These are phyloP conservation scores for Moniliophthora roreri DNA, from an alignment of 1,284 basidiomycete genomes.

Conservation along the genomic window DNA sequence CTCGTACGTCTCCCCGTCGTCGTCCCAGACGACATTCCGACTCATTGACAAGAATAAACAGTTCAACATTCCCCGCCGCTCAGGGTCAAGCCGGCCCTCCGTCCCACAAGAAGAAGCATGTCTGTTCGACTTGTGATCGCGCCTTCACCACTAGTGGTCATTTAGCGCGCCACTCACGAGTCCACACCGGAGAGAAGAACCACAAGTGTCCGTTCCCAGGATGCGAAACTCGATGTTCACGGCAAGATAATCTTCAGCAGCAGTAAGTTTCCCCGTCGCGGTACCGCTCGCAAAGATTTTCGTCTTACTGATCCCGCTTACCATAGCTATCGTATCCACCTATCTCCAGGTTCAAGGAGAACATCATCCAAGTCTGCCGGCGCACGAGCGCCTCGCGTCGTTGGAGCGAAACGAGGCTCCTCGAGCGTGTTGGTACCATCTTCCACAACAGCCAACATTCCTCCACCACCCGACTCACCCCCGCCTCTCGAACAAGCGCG, in stretches of 20 bases:
- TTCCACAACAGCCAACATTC: conserved; percentile 23
- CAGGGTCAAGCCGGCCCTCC: conserved; percentile 17
- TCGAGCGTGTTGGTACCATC: conserved; percentile 14
- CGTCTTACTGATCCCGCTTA: conserved; percentile 12
- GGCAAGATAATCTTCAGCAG: conserved; percentile 81
- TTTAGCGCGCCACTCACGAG: conserved; percentile 75
- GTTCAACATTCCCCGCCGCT: conserved; percentile 18
- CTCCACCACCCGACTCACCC: conserved; percentile 32
- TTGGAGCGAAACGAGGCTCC: conserved; percentile 14
- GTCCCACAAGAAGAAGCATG: conserved; percentile 54
- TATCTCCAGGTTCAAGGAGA: conserved; percentile 68
- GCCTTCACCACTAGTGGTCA: conserved; percentile 84
- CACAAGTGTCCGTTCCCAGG: conserved; percentile 83
- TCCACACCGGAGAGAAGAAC: conserved; percentile 82
- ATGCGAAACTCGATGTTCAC: conserved; percentile 77
- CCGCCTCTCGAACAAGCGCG: conserved; percentile 50
- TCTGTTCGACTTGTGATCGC: conserved; percentile 65
- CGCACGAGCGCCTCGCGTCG: conserved; percentile 25
- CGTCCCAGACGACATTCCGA: not conserved
- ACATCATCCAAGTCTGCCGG: conserved; percentile 56
- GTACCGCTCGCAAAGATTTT: conserved; percentile 8
- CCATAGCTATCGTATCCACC: conserved; percentile 66
- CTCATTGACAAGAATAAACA: conserved; percentile 7
- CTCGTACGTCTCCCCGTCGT: conserved; percentile 5
- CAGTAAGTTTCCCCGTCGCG: conserved; percentile 69